A percentile compares a stretch with the other conserved stretches of the same genome.
Evolutionary conservation across 305 asterid species (phyloP).

Genomic region (Fraxinus greggii): DNA sequence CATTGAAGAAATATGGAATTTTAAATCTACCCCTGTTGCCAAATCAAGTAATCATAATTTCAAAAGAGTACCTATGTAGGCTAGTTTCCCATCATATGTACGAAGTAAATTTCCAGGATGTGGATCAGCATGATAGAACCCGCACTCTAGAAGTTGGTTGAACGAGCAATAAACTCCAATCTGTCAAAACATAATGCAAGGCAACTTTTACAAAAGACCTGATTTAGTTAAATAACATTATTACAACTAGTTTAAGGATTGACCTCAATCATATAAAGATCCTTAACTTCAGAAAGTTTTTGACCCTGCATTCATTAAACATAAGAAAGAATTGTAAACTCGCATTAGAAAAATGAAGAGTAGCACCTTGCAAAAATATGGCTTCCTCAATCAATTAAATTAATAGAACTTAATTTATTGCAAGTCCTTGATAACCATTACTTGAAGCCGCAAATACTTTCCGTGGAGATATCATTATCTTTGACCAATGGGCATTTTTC

Average conservation of each 20-base stretch:
- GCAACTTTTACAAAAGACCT: constrained; percentile 13
- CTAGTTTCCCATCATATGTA: constrained; percentile 89
- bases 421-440: constrained; percentile 5
- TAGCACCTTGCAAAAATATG: neutral
- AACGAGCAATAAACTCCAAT: constrained; percentile 98
- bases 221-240: constrained; percentile 18
- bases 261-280: constrained; percentile 93
- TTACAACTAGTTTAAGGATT: constrained; percentile 25
- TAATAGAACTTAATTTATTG: constrained; percentile 1
- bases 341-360: constrained; percentile 15
- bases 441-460: neutral
- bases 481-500: neutral
- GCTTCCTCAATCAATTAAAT: constrained; percentile 8
- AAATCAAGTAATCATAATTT: constrained; percentile 24
- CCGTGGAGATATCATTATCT: neutral
- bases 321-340: constrained; percentile 24
- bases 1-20: constrained; percentile 20
- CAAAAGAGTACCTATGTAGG: constrained; percentile 74
- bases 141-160: constrained; percentile 93
- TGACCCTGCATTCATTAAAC: constrained; percentile 61
- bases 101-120: constrained; percentile 97
- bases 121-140: constrained; percentile 99
- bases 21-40: constrained; percentile 22
- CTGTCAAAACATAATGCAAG: constrained; percentile 37
- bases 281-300: constrained; percentile 88